Base-by-base conservation (phyloP, 1,284 basidiomycete species). In the Trichosporon sp. region DNA sequence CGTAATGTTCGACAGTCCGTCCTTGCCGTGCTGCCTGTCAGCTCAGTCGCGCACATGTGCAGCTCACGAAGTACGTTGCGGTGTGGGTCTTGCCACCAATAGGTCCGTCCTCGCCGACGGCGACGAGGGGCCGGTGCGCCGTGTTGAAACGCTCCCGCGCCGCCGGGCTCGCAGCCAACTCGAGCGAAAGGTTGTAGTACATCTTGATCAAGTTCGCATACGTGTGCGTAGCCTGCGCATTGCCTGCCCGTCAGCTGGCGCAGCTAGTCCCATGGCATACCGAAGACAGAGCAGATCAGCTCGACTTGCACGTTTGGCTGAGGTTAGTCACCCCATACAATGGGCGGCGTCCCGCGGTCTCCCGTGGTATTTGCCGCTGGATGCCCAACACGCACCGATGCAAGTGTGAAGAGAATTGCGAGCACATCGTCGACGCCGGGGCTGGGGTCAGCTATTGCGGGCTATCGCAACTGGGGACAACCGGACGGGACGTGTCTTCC, bases 361-460 rank as follows among this genome's bases (percentile, higher is more conserved):
- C 31, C 54, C 21, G 12, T 31, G 21, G 54, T 32, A 35, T n/a
- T 63, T 35, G 59, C 59, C 31, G 74, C 68, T 69, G 71, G 61
- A 8, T 74, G 38, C 63, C 73, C 73, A 31, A 68, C 72, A 65
- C 78, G 46, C 67, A 78, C 78, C 26, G 78, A 77, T 26, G 78
- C 74, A 48, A 80, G 75, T 14, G 75, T 78, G n/a, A 84, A 78
- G 67, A 85, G 77, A 73, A 85, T 90, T 48, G 94, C 94, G 63
- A 96, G 83, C 48, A 90, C 87, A 81, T 98, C 96, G 84, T 98
- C 96, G 2, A 97, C 92, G 64, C 96, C 96, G 26, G 83, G 83
- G 66, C 78, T 79, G 65, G 2, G 21, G 51, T 72, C n/a, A 71
- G 65, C 65, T 43, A 10, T 10, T 38, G 3, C 19, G 4, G 26